These are phyloP conservation scores for Fusarium nelsonii DNA, from an alignment of 2,329 filamentous ascomycete species.

Conservation along the genomic window DNA sequence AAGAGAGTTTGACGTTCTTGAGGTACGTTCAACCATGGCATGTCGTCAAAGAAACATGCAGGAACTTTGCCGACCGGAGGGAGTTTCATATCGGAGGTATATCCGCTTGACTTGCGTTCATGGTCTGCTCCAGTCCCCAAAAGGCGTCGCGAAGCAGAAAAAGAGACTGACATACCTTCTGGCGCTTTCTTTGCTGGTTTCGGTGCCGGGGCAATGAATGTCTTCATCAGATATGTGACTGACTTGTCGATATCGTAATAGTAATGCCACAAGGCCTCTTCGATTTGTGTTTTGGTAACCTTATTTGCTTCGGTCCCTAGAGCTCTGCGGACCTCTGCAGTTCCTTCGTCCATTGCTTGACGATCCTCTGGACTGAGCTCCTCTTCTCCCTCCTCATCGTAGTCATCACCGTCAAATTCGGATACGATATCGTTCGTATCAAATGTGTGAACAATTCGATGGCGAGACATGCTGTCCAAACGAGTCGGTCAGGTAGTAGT, in stretches of 20 bases:
- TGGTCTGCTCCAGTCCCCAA: slow-evolving; percentile 52
- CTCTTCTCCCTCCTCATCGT: slow-evolving; percentile 60
- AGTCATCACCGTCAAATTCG: slow-evolving; percentile 63
- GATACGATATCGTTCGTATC: slow-evolving; percentile 62
- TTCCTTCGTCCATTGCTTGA: slow-evolving; percentile 71
- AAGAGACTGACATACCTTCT: slow-evolving; percentile 59
- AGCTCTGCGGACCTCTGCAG: slow-evolving; percentile 72
- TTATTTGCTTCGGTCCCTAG: slow-evolving; percentile 72
- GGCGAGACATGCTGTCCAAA: slow-evolving; percentile 43
- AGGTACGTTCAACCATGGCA: slow-evolving; percentile 86
- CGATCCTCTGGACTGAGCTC: slow-evolving; percentile 63
- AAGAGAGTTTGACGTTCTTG: slow-evolving; percentile 73
- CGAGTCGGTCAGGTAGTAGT: slow-evolving; percentile 1
- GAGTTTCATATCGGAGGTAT: slow-evolving; percentile 26
- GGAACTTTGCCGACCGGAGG: slow-evolving; percentile 43
- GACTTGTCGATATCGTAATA: slow-evolving; percentile 93
- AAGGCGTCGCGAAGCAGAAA: slow-evolving; percentile 47
- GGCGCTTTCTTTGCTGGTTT: slow-evolving; percentile 59
- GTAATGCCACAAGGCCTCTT: slow-evolving; percentile 94
- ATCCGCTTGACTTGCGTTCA: slow-evolving; percentile 34
- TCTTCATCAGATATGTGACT: slow-evolving; percentile 81
- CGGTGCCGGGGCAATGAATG: slow-evolving; percentile 62
- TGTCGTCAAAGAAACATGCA: slow-evolving; percentile 80
- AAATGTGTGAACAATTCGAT: slow-evolving; percentile 56
- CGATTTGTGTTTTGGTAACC: slow-evolving; percentile 75